Evolutionary conservation across 2,329 filamentous ascomycete genomes (phyloP).

Genomic region (Epichloe festucae): DNA sequence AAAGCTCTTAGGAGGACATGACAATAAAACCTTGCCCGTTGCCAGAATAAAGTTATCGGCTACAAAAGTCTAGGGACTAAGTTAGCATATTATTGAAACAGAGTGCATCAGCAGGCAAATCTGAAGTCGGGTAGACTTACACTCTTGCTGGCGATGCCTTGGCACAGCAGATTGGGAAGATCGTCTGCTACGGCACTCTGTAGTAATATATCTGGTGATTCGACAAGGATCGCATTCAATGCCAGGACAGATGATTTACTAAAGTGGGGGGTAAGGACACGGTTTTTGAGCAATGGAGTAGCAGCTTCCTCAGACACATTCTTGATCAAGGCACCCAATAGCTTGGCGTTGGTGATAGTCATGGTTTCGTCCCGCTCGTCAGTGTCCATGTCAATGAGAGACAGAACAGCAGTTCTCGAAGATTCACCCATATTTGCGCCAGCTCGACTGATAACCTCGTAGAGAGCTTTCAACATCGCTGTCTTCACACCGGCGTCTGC

Average conservation of each 20-base stretch:
- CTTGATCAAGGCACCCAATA: constrained; percentile 81
- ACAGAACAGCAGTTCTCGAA: constrained; percentile 73
- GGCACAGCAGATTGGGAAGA: constrained; percentile 60
- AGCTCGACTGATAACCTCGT: constrained; percentile 91
- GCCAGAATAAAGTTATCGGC: constrained; percentile 82
- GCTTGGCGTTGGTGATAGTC: constrained; percentile 78
- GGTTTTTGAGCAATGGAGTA: constrained; percentile 44
- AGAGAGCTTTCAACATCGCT: constrained; percentile 93
- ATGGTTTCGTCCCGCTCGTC: constrained; percentile 65
- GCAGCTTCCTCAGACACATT: constrained; percentile 66
- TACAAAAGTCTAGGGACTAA: constrained; percentile 51
- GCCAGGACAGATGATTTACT: constrained; percentile 70
- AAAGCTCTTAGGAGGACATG: constrained; percentile 53
- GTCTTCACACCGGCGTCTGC: constrained; percentile 71
- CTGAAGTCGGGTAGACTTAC: constrained; percentile 33
- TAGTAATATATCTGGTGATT: constrained; percentile 59
- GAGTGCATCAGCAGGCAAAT: constrained; percentile 8
- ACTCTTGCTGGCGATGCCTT: constrained; percentile 65
- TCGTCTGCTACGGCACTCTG: constrained; percentile 57
- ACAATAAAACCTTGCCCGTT: constrained; percentile 78
- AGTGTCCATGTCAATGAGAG: constrained; percentile 73
- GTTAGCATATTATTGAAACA: not conserved
- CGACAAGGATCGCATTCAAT: constrained; percentile 76
- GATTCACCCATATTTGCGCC: constrained; percentile 89
- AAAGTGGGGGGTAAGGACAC: constrained; percentile 66